These are phyloP conservation scores for Hypoxylon subgilvum DNA, from an alignment of 495 filamentous ascomycete genomes.

Conservation along the genomic window DNA sequence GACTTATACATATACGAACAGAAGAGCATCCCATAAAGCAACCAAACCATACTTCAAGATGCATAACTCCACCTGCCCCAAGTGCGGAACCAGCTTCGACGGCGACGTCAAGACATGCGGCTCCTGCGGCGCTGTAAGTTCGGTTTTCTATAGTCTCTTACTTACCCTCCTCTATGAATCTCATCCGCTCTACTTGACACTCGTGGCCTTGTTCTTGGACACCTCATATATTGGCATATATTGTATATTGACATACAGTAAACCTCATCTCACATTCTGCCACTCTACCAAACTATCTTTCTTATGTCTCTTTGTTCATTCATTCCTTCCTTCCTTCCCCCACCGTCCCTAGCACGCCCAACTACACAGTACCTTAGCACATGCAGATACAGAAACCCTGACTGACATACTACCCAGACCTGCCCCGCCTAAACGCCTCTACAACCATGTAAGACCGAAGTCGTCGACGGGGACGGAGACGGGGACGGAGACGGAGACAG, in stretches of 20 bases:
- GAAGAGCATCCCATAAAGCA: too few relatives aligned
- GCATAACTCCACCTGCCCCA: slow-evolving; percentile 56
- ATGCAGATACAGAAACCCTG: neutral
- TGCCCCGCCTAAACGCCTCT: slow-evolving; percentile 39
- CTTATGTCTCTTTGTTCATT: too few relatives aligned
- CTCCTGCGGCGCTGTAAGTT: slow-evolving; percentile 57
- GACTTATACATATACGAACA: neutral
- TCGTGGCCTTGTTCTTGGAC: neutral
- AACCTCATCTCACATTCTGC: too few relatives aligned
- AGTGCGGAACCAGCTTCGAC: slow-evolving; percentile 52
- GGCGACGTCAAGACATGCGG: slow-evolving; percentile 53
- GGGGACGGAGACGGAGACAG: too few relatives aligned
- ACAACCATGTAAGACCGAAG: neutral
- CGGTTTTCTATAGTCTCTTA: neutral
- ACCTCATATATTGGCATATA: neutral
- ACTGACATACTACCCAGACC: slow-evolving; percentile 29
- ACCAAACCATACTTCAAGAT: slow-evolving; percentile 40
- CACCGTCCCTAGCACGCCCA: too few relatives aligned
- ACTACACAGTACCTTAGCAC: too few relatives aligned
- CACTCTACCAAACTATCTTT: too few relatives aligned
- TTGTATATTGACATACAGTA: too few relatives aligned
- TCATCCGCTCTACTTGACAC: too few relatives aligned
- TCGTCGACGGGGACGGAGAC: neutral
- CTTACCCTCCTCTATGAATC: neutral
- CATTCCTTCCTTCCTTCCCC: too few relatives aligned